These are phyloP conservation scores for Raddia guianensis DNA, from an alignment of 176 grass and related monocot genomes.

Conservation along the genomic window DNA sequence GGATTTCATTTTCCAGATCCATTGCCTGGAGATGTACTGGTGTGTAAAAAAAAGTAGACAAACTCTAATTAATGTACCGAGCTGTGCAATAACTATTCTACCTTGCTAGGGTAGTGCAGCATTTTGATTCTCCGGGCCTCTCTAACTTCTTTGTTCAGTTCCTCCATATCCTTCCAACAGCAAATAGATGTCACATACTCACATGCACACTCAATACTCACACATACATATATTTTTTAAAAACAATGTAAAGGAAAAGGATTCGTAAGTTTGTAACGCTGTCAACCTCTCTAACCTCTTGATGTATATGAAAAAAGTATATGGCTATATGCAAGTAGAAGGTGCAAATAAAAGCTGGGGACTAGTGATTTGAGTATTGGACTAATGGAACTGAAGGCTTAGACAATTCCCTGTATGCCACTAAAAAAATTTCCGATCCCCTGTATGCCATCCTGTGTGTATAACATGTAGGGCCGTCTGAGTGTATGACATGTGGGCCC, in stretches of 20 bases:
- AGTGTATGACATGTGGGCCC: no score
- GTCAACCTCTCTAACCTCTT: background rate
- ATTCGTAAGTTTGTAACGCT: constrained; percentile 13
- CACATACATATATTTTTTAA: background rate
- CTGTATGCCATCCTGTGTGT: no score
- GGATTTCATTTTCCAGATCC: constrained; percentile 88
- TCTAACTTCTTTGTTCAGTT: constrained; percentile 81
- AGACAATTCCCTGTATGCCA: background rate
- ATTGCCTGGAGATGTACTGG: constrained; percentile 61
- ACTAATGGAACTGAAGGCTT: constrained; percentile 10
- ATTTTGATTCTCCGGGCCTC: constrained; percentile 93
- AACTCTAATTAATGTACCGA: background rate
- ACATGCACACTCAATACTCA: background rate
- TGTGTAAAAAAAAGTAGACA: constrained; percentile 4
- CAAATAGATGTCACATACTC: constrained; percentile 19
- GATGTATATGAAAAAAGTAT: constrained; percentile 7
- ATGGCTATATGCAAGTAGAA: background rate
- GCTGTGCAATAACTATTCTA: constrained; percentile 30
- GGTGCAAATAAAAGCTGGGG: background rate
- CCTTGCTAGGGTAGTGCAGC: constrained; percentile 91
- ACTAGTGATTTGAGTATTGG: background rate
- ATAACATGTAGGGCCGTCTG: no score
- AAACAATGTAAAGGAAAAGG: background rate
- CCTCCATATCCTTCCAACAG: constrained; percentile 61
- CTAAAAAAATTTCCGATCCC: no score